phyloP scores from a whole-genome alignment of 75 land plant species.

The Picea glauca region DNA sequence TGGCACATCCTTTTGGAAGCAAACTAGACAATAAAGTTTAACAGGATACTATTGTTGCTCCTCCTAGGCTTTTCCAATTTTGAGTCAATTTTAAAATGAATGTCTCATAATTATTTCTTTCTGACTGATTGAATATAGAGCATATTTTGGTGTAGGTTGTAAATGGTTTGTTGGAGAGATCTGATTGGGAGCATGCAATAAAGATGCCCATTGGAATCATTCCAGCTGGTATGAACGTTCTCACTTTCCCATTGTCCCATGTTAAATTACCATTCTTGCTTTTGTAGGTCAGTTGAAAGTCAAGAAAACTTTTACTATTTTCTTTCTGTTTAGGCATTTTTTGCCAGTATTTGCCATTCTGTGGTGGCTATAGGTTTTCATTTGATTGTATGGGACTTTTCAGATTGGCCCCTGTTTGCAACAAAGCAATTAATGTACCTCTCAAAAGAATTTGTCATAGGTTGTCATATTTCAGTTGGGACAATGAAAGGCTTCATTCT shows the following conservation, averaged over 20 bases:
- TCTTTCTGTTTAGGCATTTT: background rate
- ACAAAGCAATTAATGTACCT: background rate
- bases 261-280: background rate
- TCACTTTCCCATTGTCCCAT: background rate
- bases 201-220: slow-evolving; percentile 81
- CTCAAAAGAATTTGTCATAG: slow-evolving; percentile 1
- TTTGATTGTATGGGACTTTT: background rate
- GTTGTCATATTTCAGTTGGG: background rate
- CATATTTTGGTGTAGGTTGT: slow-evolving; percentile 59
- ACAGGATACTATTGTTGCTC: background rate
- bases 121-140: slow-evolving; percentile 1
- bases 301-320: background rate
- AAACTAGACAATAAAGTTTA: background rate
- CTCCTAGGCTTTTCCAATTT: background rate
- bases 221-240: slow-evolving; percentile 67
- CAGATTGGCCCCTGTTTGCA: background rate
- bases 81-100: background rate
- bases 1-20: background rate
- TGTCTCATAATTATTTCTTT: background rate
- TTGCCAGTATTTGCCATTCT: background rate
- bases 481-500: background rate
- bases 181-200: slow-evolving; percentile 84
- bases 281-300: background rate
- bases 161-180: slow-evolving; percentile 85
- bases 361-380: background rate